Evolutionary conservation across 306 rosid genomes (phyloP).

Genomic region (Medicago ruthenica): DNA sequence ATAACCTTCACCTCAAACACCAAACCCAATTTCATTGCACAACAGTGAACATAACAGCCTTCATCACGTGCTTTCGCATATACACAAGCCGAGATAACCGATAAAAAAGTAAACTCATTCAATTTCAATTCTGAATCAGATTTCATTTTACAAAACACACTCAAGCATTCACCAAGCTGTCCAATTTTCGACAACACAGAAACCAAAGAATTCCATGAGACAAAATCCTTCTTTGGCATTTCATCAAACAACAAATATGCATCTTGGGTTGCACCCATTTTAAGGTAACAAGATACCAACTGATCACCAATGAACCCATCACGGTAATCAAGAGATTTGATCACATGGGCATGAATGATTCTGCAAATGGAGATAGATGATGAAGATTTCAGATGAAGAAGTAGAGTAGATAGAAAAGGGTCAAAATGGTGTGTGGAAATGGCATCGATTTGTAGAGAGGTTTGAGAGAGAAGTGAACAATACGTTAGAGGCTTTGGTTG

Average conservation of each 20-base stretch:
- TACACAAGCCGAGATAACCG: conserved; percentile 65
- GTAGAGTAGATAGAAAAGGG: conserved; percentile 52
- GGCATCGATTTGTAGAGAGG: conserved; percentile 33
- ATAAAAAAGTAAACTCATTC: conserved; percentile 65
- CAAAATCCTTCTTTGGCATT: conserved; percentile 63
- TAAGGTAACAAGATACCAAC: conserved; percentile 55
- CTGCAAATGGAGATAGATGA: conserved; percentile 55
- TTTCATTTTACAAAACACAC: conserved; percentile 54
- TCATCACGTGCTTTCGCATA: conserved; percentile 44
- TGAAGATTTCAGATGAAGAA: conserved; percentile 58
- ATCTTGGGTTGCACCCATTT: conserved; percentile 55
- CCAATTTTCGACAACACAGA: conserved; percentile 63
- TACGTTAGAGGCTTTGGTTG: conserved; percentile 19
- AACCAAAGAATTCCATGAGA: conserved; percentile 79
- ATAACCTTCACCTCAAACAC: conserved; percentile 58
- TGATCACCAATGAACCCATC: conserved; percentile 85
- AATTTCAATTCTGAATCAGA: conserved; percentile 47
- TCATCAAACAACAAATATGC: conserved; percentile 72
- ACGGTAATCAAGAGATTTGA: conserved; percentile 63
- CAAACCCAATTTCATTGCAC: conserved; percentile 60
- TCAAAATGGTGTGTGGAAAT: conserved; percentile 38
- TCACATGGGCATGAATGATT: conserved; percentile 63
- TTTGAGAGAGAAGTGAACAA: conserved; percentile 17
- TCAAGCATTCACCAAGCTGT: conserved; percentile 51
- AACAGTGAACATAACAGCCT: conserved; percentile 70